Evolutionary conservation across 225 moss, liverwort and hornwort genomes (phyloP).

Genomic region (Sphagnum contortum): DNA sequence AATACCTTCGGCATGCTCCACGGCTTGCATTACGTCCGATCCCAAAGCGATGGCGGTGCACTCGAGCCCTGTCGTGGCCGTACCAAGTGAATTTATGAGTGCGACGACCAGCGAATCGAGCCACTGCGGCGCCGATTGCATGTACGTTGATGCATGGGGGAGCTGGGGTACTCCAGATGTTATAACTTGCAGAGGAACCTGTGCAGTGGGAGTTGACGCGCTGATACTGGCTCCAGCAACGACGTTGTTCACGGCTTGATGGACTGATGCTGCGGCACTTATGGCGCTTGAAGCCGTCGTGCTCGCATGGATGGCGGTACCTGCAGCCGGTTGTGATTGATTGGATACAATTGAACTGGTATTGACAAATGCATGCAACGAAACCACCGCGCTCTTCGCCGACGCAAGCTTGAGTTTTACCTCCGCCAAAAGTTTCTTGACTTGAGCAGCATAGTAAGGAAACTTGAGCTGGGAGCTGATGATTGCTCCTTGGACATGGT

Average conservation of each 20-base stretch:
- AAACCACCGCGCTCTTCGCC: slow-evolving; percentile 41
- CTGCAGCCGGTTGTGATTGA: slow-evolving; percentile 12
- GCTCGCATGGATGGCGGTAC: slow-evolving; percentile 19
- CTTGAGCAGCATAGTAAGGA: slow-evolving; percentile 88
- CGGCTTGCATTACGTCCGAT: slow-evolving; percentile 47
- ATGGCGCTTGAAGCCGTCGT: slow-evolving; percentile 25
- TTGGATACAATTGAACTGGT: not conserved
- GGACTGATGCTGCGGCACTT: slow-evolving; percentile 15
- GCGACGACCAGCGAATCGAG: slow-evolving; percentile 3
- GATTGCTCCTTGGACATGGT: slow-evolving; percentile 60
- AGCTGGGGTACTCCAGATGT: no score
- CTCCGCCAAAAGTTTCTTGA: slow-evolving; percentile 62
- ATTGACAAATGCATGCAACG: no score
- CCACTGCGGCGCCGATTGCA: slow-evolving; percentile 9
- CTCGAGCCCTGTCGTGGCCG: slow-evolving; percentile 29
- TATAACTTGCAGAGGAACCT: slow-evolving; percentile 1
- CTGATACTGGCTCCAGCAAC: slow-evolving; percentile 1
- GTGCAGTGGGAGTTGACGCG: slow-evolving; percentile 1
- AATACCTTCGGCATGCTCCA: slow-evolving; percentile 42
- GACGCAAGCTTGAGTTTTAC: slow-evolving; percentile 57
- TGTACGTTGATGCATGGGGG: slow-evolving; percentile 4
- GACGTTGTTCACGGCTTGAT: slow-evolving; percentile 23
- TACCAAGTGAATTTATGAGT: no score
- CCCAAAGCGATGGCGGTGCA: slow-evolving; percentile 35
- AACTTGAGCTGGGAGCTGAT: slow-evolving; percentile 83